A percentile compares a stretch with the other conserved stretches of the same genome.
These are phyloP conservation scores for Vitis amurensis DNA, from an alignment of 164 flowering plant species.

Conservation along the genomic window DNA sequence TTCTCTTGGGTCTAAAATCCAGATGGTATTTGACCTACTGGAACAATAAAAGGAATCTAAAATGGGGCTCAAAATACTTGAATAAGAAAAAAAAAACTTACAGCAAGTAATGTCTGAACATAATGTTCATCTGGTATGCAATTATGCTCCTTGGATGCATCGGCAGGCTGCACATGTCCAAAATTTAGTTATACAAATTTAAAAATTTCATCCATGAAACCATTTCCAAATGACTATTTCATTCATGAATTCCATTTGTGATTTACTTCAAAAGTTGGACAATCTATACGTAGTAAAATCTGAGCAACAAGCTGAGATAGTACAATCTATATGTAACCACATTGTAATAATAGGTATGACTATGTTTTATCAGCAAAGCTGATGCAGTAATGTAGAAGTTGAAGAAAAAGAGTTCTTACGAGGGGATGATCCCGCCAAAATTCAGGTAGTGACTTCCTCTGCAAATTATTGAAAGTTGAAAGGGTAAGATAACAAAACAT, in stretches of 20 bases:
- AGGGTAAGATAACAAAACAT: not conserved
- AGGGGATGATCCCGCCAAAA: constrained; percentile 88
- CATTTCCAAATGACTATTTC: not conserved
- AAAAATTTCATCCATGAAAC: constrained; percentile 5
- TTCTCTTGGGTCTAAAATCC: too few relatives aligned
- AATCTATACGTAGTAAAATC: too few relatives aligned
- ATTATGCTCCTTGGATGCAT: constrained; percentile 80
- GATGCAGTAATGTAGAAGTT: too few relatives aligned
- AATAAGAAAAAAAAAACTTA: constrained; percentile 41
- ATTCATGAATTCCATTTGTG: not conserved
- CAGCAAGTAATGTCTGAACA: constrained; percentile 88
- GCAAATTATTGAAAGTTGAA: constrained; percentile 29
- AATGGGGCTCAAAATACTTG: not conserved
- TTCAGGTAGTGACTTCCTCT: constrained; percentile 92
- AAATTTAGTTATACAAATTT: not conserved
- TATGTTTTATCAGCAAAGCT: too few relatives aligned
- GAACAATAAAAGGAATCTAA: not conserved
- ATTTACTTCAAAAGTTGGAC: not conserved
- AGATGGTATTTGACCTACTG: too few relatives aligned
- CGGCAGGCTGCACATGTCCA: constrained; percentile 64
- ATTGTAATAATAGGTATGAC: too few relatives aligned
- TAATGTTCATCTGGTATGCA: constrained; percentile 99
- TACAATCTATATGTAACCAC: too few relatives aligned
- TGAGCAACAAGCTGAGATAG: too few relatives aligned
- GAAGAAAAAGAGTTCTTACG: constrained; percentile 50